Percentiles rank a stretch among this genome's conserved stretches.
Conservation (phyloP, 306 rosid species). For the Vigna unguiculata region DNA sequence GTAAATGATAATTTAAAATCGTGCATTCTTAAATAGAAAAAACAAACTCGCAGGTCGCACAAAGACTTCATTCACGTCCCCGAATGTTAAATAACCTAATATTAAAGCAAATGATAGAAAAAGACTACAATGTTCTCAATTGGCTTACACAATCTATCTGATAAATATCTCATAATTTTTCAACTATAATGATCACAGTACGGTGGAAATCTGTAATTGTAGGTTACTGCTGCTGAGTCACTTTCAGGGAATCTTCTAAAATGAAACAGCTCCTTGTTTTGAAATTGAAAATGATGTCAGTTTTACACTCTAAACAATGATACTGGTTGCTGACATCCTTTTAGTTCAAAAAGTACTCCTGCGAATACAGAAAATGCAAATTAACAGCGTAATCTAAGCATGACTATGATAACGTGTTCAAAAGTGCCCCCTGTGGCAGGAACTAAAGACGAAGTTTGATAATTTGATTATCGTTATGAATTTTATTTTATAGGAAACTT, state of each 20-base stretch:
- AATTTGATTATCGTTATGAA: not conserved
- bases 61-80: not conserved
- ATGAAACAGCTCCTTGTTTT: not conserved
- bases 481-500: not conserved
- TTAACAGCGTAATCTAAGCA: conserved; percentile 5
- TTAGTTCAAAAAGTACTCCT: conserved; percentile 12
- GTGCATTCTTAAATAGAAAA: too few relatives aligned
- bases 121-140: not conserved
- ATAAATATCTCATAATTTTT: not conserved
- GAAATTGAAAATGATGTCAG: not conserved
- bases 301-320: not conserved
- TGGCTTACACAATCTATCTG: conserved; percentile 11
- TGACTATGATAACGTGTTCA: not conserved
- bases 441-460: not conserved
- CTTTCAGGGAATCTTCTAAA: not conserved
- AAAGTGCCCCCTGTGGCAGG: not conserved
- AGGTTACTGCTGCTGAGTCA: not conserved
- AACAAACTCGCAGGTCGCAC: not conserved
- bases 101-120: not conserved
- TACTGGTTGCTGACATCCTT: conserved; percentile 21
- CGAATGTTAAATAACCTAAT: not conserved
- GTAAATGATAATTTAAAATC: not conserved
- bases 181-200: not conserved
- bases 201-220: not conserved
- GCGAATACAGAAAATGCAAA: not conserved